Base-by-base conservation (phyloP, 116 monocot genomes). In the Dioscorea cayenensis region DNA sequence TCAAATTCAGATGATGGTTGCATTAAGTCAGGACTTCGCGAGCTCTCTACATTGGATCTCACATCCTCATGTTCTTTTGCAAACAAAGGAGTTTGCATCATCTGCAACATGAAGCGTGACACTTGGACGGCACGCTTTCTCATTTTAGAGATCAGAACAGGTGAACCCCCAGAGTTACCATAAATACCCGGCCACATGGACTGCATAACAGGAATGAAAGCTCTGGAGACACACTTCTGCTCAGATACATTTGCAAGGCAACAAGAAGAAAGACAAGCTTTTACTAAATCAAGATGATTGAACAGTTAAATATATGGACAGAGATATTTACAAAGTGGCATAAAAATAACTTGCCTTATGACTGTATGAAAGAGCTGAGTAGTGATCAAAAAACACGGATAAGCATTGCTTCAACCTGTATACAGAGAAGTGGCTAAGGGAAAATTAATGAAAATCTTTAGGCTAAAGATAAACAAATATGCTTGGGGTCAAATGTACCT, bases 301-400 rank as follows among this genome's bases (percentile, higher is more conserved):
- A 18, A 55, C 52, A 52, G 18, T 52, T 7, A 8, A 52, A 52
- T 52, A 16, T 52, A 16, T 55, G 55, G 55, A 55, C n/a, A 66
- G n/a, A 66, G 35, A 16, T 35, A 16, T 6, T 21, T 52, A 69
- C 1, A 7, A 29, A 66, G 28, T 55, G 64, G 60, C 32, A 60
- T 28, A 73, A 49, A 49, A 20, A 25, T 17, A 61, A 79, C 90
- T 89, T 85, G 70, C 92, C 88, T 96, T 96, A 71, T 90, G 81
- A 64, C 43, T 68, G 49, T 19, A 38, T 64, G 90, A 87, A 9
- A 96, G 82, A 8, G 84, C 87, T 55, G 96, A 84, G 72, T 85
- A 96, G 70, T 96, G 86, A 71, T 96, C 90, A 66, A 96, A 96
- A 80, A 96, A 96, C 3, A 90, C 85, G 62, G 96, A 92, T 37